These are phyloP conservation scores for Paecilomyces variotii DNA, from an alignment of 2,329 filamentous ascomycete genomes.

Conservation along the genomic window DNA sequence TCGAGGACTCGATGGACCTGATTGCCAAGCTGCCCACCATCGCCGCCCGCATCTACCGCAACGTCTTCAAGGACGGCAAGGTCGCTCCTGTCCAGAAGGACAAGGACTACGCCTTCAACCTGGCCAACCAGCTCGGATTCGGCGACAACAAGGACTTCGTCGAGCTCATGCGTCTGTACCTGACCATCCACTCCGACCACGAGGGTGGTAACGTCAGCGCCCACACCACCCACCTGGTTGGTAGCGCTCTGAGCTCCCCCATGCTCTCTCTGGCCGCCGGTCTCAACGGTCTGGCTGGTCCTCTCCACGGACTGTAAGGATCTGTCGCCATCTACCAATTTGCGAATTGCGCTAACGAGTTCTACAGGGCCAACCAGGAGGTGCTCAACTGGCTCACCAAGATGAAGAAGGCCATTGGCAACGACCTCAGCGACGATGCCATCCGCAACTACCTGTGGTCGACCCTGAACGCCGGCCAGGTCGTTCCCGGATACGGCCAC, in stretches of 20 bases:
- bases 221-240: conserved; percentile 97
- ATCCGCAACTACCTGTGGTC: conserved; percentile 99
- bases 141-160: conserved; percentile 92
- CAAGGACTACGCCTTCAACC: conserved; percentile 99
- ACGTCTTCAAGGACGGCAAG: conserved; percentile 99
- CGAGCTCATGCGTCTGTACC: conserved; percentile 96
- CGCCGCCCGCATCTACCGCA: conserved; percentile 98
- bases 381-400: conserved; percentile 98
- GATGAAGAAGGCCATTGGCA: conserved; percentile 94
- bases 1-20: conserved; percentile 99
- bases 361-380: conserved; percentile 79
- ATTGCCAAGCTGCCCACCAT: conserved; percentile 99
- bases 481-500: conserved; percentile 97
- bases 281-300: conserved; percentile 95
- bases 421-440: conserved; percentile 89
- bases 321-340: neutral
- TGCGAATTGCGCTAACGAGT: conserved; percentile 10
- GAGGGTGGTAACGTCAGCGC: conserved; percentile 98
- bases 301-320: conserved; percentile 77
- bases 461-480: conserved; percentile 89
- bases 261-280: conserved; percentile 95
- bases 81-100: conserved; percentile 93
- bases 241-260: conserved; percentile 90
- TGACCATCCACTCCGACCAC: conserved; percentile 99
- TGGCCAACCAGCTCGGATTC: conserved; percentile 98